Conservation (phyloP, 2,329 filamentous ascomycete genomes). For the Blastomyces emzantsi region DNA sequence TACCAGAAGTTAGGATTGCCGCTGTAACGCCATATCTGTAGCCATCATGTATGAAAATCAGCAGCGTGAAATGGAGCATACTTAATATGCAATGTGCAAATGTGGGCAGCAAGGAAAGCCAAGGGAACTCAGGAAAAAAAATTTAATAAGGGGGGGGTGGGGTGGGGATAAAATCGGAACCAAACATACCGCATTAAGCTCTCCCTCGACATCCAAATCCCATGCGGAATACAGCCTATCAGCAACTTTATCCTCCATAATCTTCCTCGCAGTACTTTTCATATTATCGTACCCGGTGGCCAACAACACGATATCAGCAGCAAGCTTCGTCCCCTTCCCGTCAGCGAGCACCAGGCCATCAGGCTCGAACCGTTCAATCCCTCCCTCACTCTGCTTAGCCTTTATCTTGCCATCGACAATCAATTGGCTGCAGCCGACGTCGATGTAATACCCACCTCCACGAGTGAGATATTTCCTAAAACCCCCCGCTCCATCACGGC, state of each 20-base stretch:
- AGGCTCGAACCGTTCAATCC: slow-evolving; percentile 45
- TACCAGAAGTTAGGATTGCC: slow-evolving; percentile 59
- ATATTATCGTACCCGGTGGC: slow-evolving; percentile 62
- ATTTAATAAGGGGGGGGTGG: not conserved
- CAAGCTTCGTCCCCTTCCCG: slow-evolving; percentile 44
- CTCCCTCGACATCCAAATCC: slow-evolving; percentile 50
- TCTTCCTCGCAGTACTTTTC: slow-evolving; percentile 51
- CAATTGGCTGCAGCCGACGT: slow-evolving; percentile 46
- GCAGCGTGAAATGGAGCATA: not conserved
- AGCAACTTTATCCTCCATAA: slow-evolving; percentile 55
- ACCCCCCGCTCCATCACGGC: slow-evolving; percentile 36
- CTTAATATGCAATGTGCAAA: not conserved
- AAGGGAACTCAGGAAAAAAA: too few relatives aligned
- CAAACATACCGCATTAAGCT: slow-evolving; percentile 41
- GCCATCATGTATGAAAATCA: not conserved
- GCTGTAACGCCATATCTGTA: slow-evolving; percentile 45
- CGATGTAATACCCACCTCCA: slow-evolving; percentile 52
- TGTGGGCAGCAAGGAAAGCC: not conserved
- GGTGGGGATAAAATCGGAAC: not conserved
- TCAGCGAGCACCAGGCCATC: slow-evolving; percentile 44
- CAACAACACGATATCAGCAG: slow-evolving; percentile 55
- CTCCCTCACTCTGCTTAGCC: slow-evolving; percentile 48
- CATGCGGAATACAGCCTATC: slow-evolving; percentile 50
- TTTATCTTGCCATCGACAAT: slow-evolving; percentile 53
- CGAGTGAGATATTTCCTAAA: slow-evolving; percentile 38